Evolutionary conservation across 495 filamentous ascomycete genomes (phyloP).

Genomic region (Neurospora sp.): DNA sequence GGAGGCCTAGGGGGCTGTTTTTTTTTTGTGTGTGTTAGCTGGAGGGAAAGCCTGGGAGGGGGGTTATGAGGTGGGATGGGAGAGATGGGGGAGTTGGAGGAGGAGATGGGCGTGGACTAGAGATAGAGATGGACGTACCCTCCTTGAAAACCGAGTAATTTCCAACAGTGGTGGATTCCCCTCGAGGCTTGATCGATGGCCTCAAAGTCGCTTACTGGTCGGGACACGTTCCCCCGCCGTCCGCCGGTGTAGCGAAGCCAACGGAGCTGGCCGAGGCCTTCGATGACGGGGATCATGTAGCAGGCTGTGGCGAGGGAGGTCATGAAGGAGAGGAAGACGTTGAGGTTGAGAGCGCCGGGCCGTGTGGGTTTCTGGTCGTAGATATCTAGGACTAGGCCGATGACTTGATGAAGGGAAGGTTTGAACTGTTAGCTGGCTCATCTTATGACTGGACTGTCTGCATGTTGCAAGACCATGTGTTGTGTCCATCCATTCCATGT

Average conservation of each 20-base stretch:
- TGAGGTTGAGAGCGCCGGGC: conserved; percentile 32
- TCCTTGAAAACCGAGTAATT: not conserved
- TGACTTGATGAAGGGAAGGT: conserved; percentile 2
- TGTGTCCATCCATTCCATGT: no score
- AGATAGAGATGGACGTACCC: not conserved
- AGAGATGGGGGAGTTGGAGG: no score
- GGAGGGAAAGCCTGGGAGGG: no score
- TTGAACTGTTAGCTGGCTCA: not conserved
- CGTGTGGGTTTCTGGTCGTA: conserved; percentile 29
- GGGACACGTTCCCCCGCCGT: not conserved
- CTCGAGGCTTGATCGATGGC: conserved; percentile 29
- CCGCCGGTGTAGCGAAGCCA: conserved; percentile 29
- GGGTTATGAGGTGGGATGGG: no score
- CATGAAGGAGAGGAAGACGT: conserved; percentile 32
- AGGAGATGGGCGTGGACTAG: no score
- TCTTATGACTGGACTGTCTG: no score
- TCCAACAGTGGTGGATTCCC: conserved; percentile 13
- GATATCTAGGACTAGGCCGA: conserved; percentile 21
- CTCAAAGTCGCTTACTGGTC: conserved; percentile 28
- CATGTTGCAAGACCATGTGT: no score
- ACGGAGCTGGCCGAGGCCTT: conserved; percentile 29
- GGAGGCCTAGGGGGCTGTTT: not conserved
- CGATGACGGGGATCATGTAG: conserved; percentile 25
- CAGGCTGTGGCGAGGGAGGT: conserved; percentile 26
- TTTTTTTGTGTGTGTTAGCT: no score